Base-by-base conservation (phyloP, 192 early-diverging fungal genomes). In the Gaertneriomyces sp. region DNA sequence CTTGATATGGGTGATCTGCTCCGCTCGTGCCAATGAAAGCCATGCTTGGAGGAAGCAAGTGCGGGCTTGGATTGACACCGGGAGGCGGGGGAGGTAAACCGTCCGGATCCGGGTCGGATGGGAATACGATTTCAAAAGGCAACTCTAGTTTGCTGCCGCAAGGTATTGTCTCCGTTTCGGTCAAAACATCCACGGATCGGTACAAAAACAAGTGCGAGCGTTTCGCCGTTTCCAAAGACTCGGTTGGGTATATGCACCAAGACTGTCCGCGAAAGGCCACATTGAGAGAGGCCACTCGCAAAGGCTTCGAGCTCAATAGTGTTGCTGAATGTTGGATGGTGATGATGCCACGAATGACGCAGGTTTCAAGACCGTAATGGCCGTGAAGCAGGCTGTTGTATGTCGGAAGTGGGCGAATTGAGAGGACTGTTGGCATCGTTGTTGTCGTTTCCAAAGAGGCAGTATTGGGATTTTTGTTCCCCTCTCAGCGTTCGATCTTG, bases 331-430 rank as follows among this genome's bases (percentile, higher is more conserved):
- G 60, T n/a, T 45, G 8, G 9, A 68, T 63, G 3, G 68, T 46
- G 20, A 82, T 60, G 10, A 74, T 10, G 1, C 74, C 79, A 51
- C 71, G 60, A 4, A 75, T 63, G 45, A 17, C 55, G 66, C 71
- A 72, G 41, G 54, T 50, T 61, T 79, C 77, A 41, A 83, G 41
- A 19, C 77, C 77, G 47, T 76, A 79, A 60, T 53, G 70, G 4
- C 81, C 81, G 14, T 70, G 64, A 19, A 79, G 52, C 11, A 78
- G 75, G 7, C 64, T 61, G 4, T 9, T 11, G 50, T 45, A 7
- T 5, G 25, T 63, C 25, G 69, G 69, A 5, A 71, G 56, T 14
- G 69, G 69, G 16, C 7, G 61, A 16, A 71, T 7, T 17, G 62
- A 58, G 45, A 71, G 16, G 7, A 12, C 49, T 9, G 61, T 45